Conservation (phyloP, 75 land plant genomes). For the Azolla pinnata region DNA sequence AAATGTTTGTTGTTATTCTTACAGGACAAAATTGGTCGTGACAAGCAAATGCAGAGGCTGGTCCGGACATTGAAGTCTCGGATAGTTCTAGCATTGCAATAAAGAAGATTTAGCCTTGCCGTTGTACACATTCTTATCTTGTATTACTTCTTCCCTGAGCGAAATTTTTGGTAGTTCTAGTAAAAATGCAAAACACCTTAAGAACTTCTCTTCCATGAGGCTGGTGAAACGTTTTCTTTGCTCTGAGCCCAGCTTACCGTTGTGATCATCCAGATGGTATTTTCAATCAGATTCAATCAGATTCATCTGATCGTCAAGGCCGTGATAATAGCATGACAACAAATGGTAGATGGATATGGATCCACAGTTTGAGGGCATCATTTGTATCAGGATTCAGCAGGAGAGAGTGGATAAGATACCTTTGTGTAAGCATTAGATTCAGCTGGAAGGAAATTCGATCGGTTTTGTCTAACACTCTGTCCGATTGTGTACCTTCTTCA, state of each 20-base stretch:
- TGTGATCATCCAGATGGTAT: background rate
- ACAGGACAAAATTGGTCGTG: slow-evolving; percentile 71
- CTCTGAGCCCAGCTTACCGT: background rate
- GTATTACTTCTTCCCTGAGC: background rate
- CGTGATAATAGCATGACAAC: too few species aligned
- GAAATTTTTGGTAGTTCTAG: background rate
- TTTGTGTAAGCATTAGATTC: too few species aligned
- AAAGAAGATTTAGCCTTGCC: background rate
- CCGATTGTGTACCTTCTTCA: too few species aligned
- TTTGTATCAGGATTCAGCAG: too few species aligned
- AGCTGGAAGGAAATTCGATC: too few species aligned
- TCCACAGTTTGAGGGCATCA: too few species aligned
- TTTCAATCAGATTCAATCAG: too few species aligned
- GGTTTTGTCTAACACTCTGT: too few species aligned
- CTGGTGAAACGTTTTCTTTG: background rate
- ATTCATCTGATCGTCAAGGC: too few species aligned
- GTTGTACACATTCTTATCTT: background rate
- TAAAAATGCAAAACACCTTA: background rate
- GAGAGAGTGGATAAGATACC: too few species aligned
- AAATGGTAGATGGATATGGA: too few species aligned
- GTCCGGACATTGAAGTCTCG: slow-evolving; percentile 60
- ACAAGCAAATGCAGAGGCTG: slow-evolving; percentile 63
- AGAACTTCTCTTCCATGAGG: too few species aligned
- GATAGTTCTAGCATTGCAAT: slow-evolving; percentile 22
- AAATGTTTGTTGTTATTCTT: slow-evolving; percentile 8